Percentiles rank a stretch among this genome's conserved stretches.
Evolutionary conservation across 495 filamentous ascomycete genomes (phyloP).

Genomic region (Staphylotrichum tortipilum): DNA sequence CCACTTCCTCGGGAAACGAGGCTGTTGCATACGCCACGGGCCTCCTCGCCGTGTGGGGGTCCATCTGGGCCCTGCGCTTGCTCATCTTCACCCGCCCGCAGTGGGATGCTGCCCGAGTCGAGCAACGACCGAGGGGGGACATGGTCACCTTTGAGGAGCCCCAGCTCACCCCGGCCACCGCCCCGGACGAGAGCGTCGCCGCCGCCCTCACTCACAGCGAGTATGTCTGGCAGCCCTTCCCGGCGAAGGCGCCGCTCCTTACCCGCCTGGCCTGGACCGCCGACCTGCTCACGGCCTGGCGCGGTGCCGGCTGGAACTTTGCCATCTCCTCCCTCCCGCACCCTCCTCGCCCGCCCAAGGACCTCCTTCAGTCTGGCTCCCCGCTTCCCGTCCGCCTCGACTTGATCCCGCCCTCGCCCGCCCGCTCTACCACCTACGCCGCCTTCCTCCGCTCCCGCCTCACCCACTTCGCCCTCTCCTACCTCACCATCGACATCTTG

Average conservation of each 20-base stretch:
- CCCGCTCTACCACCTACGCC: constrained; percentile 29
- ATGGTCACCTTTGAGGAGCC: no score
- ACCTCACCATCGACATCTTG: constrained; percentile 56
- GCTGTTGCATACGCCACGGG: constrained; percentile 62
- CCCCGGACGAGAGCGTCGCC: constrained; percentile 23
- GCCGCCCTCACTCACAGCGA: constrained; percentile 25
- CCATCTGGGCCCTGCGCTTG: constrained; percentile 54
- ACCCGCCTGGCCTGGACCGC: constrained; percentile 64
- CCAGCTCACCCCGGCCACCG: no score
- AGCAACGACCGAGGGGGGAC: constrained; percentile 37
- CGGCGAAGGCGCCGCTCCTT: constrained; percentile 40
- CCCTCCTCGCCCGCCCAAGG: constrained; percentile 1
- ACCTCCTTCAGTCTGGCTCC: no score
- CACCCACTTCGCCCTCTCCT: constrained; percentile 41
- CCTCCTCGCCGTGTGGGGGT: constrained; percentile 54
- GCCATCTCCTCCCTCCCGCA: constrained; percentile 12
- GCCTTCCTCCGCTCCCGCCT: constrained; percentile 43
- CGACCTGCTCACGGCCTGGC: constrained; percentile 59
- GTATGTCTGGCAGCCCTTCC: constrained; percentile 68
- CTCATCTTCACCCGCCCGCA: constrained; percentile 59
- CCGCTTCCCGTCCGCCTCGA: constrained; percentile 3
- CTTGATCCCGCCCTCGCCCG: constrained; percentile 17
- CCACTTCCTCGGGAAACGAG: constrained; percentile 47
- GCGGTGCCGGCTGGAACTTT: constrained; percentile 71
- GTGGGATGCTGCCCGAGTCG: constrained; percentile 57